These are phyloP conservation scores for Plenodomus biglobosus DNA, from an alignment of 2,329 filamentous ascomycete species.

Conservation along the genomic window DNA sequence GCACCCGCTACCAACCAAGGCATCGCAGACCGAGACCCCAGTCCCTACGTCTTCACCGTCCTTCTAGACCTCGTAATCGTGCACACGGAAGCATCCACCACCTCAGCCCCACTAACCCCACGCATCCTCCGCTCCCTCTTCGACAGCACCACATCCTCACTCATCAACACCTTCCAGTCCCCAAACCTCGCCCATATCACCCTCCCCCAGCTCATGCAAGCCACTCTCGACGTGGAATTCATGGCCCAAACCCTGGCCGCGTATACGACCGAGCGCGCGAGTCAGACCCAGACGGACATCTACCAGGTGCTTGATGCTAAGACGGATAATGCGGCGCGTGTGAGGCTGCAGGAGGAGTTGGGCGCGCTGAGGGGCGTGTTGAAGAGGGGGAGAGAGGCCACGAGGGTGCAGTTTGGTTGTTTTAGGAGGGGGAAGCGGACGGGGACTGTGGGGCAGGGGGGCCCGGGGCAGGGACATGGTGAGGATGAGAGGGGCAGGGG, in stretches of 20 bases:
- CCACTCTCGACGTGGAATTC: conserved; percentile 95
- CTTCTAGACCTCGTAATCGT: conserved; percentile 85
- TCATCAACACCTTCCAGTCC: conserved; percentile 73
- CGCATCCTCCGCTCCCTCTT: conserved; percentile 86
- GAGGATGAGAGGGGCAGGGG: conserved; percentile 10
- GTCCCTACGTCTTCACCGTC: conserved; percentile 85
- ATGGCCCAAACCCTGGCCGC: conserved; percentile 89
- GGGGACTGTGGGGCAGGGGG: not conserved
- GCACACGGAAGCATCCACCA: conserved; percentile 69
- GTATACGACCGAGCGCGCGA: conserved; percentile 82
- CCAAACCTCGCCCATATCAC: conserved; percentile 64
- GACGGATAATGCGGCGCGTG: conserved; percentile 83
- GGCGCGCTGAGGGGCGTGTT: conserved; percentile 85
- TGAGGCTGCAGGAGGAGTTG: conserved; percentile 79
- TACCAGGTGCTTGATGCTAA: conserved; percentile 88
- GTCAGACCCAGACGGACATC: conserved; percentile 81
- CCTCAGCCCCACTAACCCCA: conserved; percentile 69
- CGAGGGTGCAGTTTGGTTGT: conserved; percentile 42
- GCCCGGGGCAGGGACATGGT: not conserved
- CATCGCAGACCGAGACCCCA: conserved; percentile 67
- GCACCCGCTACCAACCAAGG: conserved; percentile 38
- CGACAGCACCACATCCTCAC: conserved; percentile 74
- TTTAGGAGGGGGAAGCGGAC: conserved; percentile 33
- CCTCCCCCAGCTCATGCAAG: conserved; percentile 87
- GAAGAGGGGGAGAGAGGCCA: conserved; percentile 59